Percentiles rank a stretch among this genome's conserved stretches.
Evolutionary conservation across 805 yeast genomes (phyloP).

Genomic region (Phaffomyces opuntiae): DNA sequence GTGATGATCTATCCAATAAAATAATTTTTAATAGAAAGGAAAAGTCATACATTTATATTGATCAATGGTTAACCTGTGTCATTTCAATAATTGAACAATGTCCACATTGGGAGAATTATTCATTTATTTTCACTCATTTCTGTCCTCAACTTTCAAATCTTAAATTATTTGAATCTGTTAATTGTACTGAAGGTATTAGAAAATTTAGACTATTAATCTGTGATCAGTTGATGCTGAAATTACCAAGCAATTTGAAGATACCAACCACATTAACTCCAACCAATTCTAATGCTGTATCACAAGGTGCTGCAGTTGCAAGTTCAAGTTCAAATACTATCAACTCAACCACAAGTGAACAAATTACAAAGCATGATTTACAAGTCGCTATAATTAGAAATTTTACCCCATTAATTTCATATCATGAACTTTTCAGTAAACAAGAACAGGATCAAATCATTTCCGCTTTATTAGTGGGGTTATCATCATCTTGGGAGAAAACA

Average conservation of each 20-base stretch:
- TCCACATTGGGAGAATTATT: conserved; percentile 64
- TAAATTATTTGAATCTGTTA: conserved; percentile 36
- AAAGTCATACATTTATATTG: conserved; percentile 33
- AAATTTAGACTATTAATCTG: conserved; percentile 42
- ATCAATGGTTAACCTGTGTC: conserved; percentile 45
- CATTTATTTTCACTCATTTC: conserved; percentile 58
- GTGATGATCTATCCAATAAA: conserved; percentile 3
- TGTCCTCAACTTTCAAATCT: conserved; percentile 64
- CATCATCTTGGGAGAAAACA: conserved; percentile 73
- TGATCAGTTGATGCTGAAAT: conserved; percentile 47
- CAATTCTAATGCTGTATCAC: neutral
- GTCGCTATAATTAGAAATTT: conserved; percentile 57
- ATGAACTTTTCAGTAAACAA: conserved; percentile 40
- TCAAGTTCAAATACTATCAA: neutral
- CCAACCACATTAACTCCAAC: conserved; percentile 25
- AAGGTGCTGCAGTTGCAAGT: neutral
- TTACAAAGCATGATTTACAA: conserved; percentile 56
- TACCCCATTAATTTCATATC: conserved; percentile 58
- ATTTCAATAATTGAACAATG: conserved; percentile 43
- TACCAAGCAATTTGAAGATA: conserved; percentile 35
- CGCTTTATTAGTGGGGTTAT: conserved; percentile 52
- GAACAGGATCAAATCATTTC: conserved; percentile 61
- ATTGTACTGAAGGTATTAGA: conserved; percentile 32
- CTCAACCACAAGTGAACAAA: conserved; percentile 10
- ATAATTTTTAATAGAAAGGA: conserved; percentile 21